Percentiles rank a stretch among this genome's conserved stretches.
Conservation (phyloP, 2,329 filamentous ascomycete species). For the Sporothrix brunneoviolacea region DNA sequence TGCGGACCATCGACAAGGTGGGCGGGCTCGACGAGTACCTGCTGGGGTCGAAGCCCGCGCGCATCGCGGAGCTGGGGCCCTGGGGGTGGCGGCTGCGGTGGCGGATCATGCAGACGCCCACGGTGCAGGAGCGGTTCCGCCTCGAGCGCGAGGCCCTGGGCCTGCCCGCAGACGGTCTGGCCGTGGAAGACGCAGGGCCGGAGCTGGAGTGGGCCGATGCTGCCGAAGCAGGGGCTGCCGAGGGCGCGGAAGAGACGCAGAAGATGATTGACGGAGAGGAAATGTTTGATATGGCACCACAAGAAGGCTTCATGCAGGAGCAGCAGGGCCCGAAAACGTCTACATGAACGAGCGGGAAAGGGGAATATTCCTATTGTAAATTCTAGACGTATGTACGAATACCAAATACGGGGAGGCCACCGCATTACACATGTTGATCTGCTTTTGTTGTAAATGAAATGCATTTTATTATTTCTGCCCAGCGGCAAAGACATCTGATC, state of each 20-base stretch:
- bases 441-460: too few species aligned
- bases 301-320: constrained; percentile 27
- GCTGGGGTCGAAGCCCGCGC: constrained; percentile 66
- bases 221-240: constrained; percentile 16
- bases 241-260: constrained; percentile 29
- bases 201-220: constrained; percentile 23
- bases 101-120: constrained; percentile 73
- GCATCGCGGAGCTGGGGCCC: constrained; percentile 80
- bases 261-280: constrained; percentile 34
- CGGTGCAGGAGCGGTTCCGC: constrained; percentile 59
- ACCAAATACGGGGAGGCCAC: background rate
- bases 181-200: constrained; percentile 16
- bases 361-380: background rate
- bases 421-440: too few species aligned
- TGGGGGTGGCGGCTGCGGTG: constrained; percentile 87
- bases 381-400: constrained; percentile 8
- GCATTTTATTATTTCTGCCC: too few species aligned
- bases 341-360: background rate
- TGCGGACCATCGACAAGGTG: constrained; percentile 71
- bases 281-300: constrained; percentile 40
- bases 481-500: too few species aligned
- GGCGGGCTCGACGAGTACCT: constrained; percentile 91
- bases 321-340: constrained; percentile 17
- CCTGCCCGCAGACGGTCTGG: constrained; percentile 41
- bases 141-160: constrained; percentile 60